Evolutionary conservation across 163 green algal species (phyloP).

Genomic region (Prototheca cutis): DNA sequence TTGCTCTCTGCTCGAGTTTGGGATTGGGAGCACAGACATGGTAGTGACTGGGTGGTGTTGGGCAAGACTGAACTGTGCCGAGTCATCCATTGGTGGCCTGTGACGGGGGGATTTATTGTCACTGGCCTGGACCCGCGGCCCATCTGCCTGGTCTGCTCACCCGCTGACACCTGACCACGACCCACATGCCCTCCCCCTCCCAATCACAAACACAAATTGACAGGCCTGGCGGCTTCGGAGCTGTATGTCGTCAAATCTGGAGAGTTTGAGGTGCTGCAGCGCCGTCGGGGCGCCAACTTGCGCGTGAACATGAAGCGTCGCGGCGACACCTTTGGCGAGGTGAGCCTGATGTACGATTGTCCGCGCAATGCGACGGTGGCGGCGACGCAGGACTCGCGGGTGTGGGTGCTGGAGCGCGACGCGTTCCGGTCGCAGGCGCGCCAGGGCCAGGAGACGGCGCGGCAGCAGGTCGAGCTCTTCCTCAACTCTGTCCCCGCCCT

Average conservation of each 20-base stretch:
- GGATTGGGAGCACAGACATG: not conserved
- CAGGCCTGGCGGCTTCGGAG: slow-evolving; percentile 40
- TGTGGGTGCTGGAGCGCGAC: slow-evolving; percentile 83
- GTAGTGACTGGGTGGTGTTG: no score
- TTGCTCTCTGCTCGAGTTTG: no score
- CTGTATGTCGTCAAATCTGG: slow-evolving; percentile 85
- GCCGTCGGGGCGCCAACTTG: slow-evolving; percentile 64
- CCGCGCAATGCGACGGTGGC: slow-evolving; percentile 76
- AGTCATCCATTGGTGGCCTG: no score
- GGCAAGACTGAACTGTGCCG: no score
- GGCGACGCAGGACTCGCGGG: slow-evolving; percentile 62
- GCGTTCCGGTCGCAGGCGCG: slow-evolving; percentile 69
- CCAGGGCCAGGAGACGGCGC: slow-evolving; percentile 52
- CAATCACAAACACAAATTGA: no score
- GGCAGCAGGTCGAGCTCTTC: slow-evolving; percentile 78
- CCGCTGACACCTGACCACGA: no score
- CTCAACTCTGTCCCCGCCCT: slow-evolving; percentile 87
- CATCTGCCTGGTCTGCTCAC: no score
- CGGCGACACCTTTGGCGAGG: slow-evolving; percentile 86
- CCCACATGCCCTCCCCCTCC: no score
- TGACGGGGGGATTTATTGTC: no score
- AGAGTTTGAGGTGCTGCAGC: slow-evolving; percentile 68
- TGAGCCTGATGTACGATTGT: slow-evolving; percentile 84
- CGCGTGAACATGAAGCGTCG: slow-evolving; percentile 79
- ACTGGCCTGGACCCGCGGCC: no score